Base-by-base conservation (phyloP, 1,284 basidiomycete species). In the Trichosporon sp. region DNA sequence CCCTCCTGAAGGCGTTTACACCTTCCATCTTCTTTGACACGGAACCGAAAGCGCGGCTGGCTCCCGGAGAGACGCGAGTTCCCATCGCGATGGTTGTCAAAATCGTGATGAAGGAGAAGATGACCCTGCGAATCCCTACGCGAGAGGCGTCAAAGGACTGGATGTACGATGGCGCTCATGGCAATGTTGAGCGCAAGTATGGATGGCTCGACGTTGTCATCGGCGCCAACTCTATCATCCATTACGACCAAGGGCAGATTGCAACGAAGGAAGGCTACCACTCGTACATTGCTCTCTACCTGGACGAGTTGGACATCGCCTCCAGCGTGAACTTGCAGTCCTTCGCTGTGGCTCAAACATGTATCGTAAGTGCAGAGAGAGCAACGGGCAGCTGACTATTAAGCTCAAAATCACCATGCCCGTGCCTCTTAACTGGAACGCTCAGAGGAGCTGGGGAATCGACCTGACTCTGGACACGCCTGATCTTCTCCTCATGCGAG, bases 261-360 rank as follows among this genome's bases (percentile, higher is more conserved):
- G 89, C 91, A 2, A 88, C 89, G 7, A 80, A 87, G 2, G 83
- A 86, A 38, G 94, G 94, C 6, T 97, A 93, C 79, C 89, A 91
- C 69, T 88, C 93, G 4, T 87, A 88, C 38, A 81, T 96, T 35
- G 90, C 94, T 76, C 87, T 95, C 1, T 90, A 94, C 80, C 87
- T 96, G n/a, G 91, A 94, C 78, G 89, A 89, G 4, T 80, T 94
- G n/a, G 85, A 87, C 14, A 86, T 94, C 19, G 90, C 90, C 0
- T 94, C 93, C 6, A 94, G 92, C 81, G 86, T 97, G 71, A 96
- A 96, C 79, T 90, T 95, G 75, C 91, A 93, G 66, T 88, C 88
- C 26, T 87, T 96, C 56, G 83, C 96, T 16, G 85, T 86, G 2
- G 90, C 93, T 0, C 90, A 92, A 75, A 89, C 90, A 2, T 93